These are phyloP conservation scores for Endothia cerciana DNA, from an alignment of 2,329 filamentous ascomycete species.

Conservation along the genomic window DNA sequence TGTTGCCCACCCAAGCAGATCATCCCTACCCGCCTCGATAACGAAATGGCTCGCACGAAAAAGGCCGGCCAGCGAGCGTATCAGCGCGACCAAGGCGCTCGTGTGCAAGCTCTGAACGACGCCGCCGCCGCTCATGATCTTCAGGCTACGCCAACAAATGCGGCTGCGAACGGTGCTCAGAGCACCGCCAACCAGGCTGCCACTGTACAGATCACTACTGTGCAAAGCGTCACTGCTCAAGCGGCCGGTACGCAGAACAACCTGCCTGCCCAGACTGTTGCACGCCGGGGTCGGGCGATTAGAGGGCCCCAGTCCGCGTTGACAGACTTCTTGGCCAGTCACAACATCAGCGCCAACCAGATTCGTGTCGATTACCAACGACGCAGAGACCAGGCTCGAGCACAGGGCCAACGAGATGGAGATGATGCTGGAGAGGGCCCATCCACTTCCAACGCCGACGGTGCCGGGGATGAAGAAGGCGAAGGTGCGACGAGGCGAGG, in stretches of 20 bases:
- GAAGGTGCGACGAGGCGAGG: constrained; percentile 35
- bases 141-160: background rate
- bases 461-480: constrained; percentile 35
- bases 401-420: constrained; percentile 33
- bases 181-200: background rate
- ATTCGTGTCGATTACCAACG: constrained; percentile 56
- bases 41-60: background rate
- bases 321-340: constrained; percentile 61
- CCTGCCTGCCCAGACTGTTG: constrained; percentile 15
- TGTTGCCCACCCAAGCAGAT: background rate
- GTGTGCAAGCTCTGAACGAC: background rate
- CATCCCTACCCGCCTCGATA: background rate
- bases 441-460: constrained; percentile 24
- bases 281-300: constrained; percentile 22
- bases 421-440: constrained; percentile 37
- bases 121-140: background rate
- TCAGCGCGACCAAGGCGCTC: background rate
- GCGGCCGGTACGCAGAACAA: constrained; percentile 6
- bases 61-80: background rate
- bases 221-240: constrained; percentile 4
- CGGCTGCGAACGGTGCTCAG: background rate
- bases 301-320: constrained; percentile 50
- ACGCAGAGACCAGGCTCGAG: constrained; percentile 47
- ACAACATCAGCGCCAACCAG: constrained; percentile 69
- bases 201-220: background rate